Base-by-base conservation (phyloP, 352 stramenopile species). In the Globisporangium takayamanum region DNA sequence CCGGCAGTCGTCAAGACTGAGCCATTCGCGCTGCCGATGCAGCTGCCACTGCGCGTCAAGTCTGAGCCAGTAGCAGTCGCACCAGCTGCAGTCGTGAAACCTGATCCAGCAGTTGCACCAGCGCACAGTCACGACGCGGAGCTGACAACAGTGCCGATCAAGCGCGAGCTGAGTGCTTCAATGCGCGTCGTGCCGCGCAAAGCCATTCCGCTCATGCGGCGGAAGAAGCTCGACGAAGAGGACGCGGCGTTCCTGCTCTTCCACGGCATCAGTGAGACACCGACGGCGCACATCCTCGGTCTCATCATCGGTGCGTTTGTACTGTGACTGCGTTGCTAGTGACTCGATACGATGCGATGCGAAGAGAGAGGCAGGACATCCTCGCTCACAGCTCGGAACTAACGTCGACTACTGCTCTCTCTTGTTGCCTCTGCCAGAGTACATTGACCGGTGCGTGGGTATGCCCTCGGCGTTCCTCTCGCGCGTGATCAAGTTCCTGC, bases 171-270 rank as follows among this genome's bases (percentile, higher is more conserved):
- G n/a, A 50, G 4, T 30, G 42, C 48, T 26, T 46, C 36, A 45
- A 11, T 48, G 33, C 28, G 52, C 22, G n/a, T 53, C 4, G 10
- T 60, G 8, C 57, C 56, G 3, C 58, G 36, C 16, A 58, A 45
- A 16, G 62, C 15, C n/a, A 55, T 63, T n/a, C 54, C 55, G 10
- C 41, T 58, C 16, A 59, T 67, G 55, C 61, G 55, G 22, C 12
- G 55, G 33, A 57, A 72, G 22, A 70, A 68, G 14, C 58, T 91
- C 14, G 74, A 76, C 37, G 78, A 88, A 55, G 79, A 88, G 56
- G 69, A 88, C 54, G 81, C 81, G 4, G 81, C 74, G 16, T 84
- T 88, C 55, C 44, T 89, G 50, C 68, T 91, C 11, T 91, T 89
- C 62, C 78, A 88, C 50, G 78, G 81, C 28, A 68, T 72, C 11